Evolutionary conservation across 768 basidiomycete genomes (phyloP), one percentile per base, ranked within the genome.

Genomic region (Boletus barrowsii): DNA sequence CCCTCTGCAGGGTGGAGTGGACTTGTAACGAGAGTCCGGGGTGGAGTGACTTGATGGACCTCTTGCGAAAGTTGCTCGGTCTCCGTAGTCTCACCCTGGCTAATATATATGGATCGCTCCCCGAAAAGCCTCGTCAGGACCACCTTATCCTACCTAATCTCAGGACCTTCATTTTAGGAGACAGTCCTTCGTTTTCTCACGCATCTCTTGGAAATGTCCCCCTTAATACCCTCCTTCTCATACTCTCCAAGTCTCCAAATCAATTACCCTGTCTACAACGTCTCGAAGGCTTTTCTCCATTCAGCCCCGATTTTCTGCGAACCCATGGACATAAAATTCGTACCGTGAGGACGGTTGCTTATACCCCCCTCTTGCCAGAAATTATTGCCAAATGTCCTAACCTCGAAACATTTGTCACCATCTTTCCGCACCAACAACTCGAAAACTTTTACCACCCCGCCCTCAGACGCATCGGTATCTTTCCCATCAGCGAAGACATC

Each of bases 1-100:
- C 73, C n/a, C 66, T 80, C 13, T 71, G 69, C 42, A 70, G 79
- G 26, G 47, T 78, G 2, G 79, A 79, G 55, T 80, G 79, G 77
- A 73, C 67, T 9, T 71, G 73, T 20, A 74, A 75, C 10, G 79
- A 80, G 56, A 65, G 72, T 32, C 79, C 78, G 0, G 67, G 69
- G 0, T 77, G 73, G 62, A 51, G 62, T 20, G 76, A 79, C 57
- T 53, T 80, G 18, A 68, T 72, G 41, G 50, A 61, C 37, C 55
- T 80, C n/a, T 69, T 73, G 53, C 71, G 63, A 26, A 50, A 58
- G 36, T 59, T 73, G 18, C 68, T 63, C 1, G 62, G 69, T 43
- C 72, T 80, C 18, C 60, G 60, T 17, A 78, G 74, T 26, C 74
- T 80, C 36, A 72, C 74, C 29, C 68, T 80, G 14, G 63, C 70